Evolutionary conservation across 2,329 filamentous ascomycete species (phyloP).

Genomic region (Aspergillus aculeatus): DNA sequence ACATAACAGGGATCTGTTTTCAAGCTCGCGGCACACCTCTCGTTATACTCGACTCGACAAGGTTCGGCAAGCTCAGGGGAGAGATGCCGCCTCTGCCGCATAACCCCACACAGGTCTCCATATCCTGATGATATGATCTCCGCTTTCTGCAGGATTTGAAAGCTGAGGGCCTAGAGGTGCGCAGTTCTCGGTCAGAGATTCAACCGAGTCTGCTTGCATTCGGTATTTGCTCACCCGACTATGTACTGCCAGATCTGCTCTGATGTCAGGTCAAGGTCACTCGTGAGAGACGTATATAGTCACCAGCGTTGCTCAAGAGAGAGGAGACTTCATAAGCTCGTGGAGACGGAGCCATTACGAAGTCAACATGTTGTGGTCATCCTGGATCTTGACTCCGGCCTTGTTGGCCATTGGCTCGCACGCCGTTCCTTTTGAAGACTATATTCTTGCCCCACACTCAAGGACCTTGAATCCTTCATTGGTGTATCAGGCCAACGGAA

Average conservation of each 20-base stretch:
- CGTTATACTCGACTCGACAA: too few relatives aligned
- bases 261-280: not conserved
- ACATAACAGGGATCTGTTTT: too few relatives aligned
- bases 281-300: not conserved
- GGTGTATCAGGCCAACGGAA: slow-evolving; percentile 31
- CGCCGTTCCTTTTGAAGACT: slow-evolving; percentile 31
- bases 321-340: not conserved
- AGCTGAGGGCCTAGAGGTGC: not conserved
- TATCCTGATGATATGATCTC: not conserved
- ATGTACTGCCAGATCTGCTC: not conserved
- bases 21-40: too few relatives aligned
- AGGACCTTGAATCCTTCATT: slow-evolving; percentile 26
- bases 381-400: slow-evolving; percentile 11
- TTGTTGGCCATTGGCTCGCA: slow-evolving; percentile 9
- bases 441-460: slow-evolving; percentile 34
- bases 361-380: not conserved
- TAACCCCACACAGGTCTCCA: not conserved
- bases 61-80: not conserved
- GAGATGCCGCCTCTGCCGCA: not conserved
- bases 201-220: not conserved
- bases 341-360: not conserved
- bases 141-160: not conserved
- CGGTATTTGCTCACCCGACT: not conserved
- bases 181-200: not conserved
- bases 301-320: not conserved